A percentile compares a stretch with the other conserved stretches of the same genome.
Evolutionary conservation across 441 rosid genomes (phyloP).

Genomic region (Corymbia citriodora): DNA sequence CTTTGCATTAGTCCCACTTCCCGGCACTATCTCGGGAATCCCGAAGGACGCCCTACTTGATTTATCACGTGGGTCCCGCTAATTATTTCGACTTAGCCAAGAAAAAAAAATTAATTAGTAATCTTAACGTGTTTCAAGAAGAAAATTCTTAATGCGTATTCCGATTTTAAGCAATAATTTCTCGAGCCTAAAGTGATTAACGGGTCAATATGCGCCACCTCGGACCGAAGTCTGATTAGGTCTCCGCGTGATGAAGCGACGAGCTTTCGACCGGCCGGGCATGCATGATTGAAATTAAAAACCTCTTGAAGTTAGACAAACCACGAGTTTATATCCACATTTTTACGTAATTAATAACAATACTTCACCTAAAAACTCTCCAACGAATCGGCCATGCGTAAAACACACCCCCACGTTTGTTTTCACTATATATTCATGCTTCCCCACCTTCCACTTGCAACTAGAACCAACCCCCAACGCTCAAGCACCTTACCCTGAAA

Average conservation of each 20-base stretch:
- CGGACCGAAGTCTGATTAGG: not conserved
- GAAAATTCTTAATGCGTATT: not conserved
- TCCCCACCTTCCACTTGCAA: not conserved
- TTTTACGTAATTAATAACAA: not conserved
- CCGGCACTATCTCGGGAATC: not conserved
- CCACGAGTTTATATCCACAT: not conserved
- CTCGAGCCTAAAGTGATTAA: not conserved
- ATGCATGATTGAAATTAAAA: not conserved
- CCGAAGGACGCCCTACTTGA: not conserved
- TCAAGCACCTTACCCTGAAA: not conserved
- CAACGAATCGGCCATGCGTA: not conserved
- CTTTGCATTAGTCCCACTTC: not conserved
- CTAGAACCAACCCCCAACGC: not conserved
- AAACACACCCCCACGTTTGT: not conserved
- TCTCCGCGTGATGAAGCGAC: fast-evolving
- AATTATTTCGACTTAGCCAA: not conserved
- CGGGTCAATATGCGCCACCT: fast-evolving
- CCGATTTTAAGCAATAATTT: not conserved
- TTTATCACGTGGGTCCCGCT: not conserved
- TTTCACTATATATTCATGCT: not conserved
- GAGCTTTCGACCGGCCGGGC: too few species aligned
- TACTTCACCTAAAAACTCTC: not conserved
- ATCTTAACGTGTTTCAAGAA: not conserved
- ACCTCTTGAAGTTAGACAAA: not conserved
- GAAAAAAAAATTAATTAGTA: not conserved